Evolutionary conservation across 352 stramenopile genomes (phyloP).

Genomic region (Saprolegnia diclina): DNA sequence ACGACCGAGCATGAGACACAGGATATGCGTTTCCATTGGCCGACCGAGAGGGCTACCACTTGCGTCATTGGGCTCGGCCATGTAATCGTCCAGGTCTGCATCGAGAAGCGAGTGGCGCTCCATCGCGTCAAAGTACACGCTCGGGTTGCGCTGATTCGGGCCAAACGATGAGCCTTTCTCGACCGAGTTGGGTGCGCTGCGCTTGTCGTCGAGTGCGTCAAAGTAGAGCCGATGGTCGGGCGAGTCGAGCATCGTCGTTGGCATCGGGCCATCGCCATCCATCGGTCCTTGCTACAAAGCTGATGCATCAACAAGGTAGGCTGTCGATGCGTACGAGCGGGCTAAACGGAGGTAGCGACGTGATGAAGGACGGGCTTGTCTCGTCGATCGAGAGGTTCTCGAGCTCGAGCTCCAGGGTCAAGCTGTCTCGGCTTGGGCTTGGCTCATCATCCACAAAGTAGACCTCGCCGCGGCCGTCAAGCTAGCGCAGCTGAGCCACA

Average conservation of each 20-base stretch:
- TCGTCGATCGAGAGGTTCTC: background rate
- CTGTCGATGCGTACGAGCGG: background rate
- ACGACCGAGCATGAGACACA: background rate
- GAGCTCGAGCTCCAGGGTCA: background rate
- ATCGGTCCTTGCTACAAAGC: too few relatives aligned
- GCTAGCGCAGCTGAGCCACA: too few relatives aligned
- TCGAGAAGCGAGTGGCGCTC: slow-evolving; percentile 35
- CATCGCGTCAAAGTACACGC: slow-evolving; percentile 75
- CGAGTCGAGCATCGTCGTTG: background rate
- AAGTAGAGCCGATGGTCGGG: slow-evolving; percentile 4
- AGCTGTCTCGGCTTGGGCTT: slow-evolving; percentile 13
- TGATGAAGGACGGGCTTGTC: too few relatives aligned
- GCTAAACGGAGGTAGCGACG: too few relatives aligned
- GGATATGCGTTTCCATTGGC: background rate
- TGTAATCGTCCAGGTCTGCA: background rate
- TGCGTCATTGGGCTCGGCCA: slow-evolving; percentile 14
- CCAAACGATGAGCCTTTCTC: background rate
- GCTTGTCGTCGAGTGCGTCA: background rate
- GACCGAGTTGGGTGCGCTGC: background rate
- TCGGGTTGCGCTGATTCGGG: background rate
- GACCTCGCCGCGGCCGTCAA: slow-evolving; percentile 57
- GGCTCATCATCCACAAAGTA: slow-evolving; percentile 66
- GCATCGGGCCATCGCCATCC: background rate
- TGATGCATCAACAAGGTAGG: too few relatives aligned
- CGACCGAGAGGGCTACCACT: background rate